Conservation (phyloP, 108 stramenopile species). For the Tribonema minus region DNA sequence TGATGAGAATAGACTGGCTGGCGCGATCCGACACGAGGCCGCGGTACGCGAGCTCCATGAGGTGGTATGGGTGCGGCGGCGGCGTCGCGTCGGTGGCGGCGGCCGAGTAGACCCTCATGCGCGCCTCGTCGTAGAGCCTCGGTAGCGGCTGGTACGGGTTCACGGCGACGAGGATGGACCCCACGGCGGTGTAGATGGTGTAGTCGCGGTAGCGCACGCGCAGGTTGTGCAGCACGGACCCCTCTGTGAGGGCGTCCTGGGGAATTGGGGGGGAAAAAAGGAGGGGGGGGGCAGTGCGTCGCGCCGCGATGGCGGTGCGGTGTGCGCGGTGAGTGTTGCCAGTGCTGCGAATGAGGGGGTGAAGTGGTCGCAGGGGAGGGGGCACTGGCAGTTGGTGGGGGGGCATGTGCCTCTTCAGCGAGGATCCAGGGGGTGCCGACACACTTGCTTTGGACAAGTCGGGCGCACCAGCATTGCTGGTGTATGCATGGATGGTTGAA, state of each 20-base stretch:
- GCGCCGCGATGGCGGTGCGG: too few relatives aligned
- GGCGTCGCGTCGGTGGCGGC: constrained; percentile 18
- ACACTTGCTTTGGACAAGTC: too few relatives aligned
- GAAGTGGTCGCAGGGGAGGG: too few relatives aligned
- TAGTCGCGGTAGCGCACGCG: constrained; percentile 41
- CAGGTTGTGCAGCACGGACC: constrained; percentile 25
- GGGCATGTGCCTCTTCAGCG: too few relatives aligned
- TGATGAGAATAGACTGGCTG: constrained; percentile 82
- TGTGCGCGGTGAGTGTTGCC: too few relatives aligned
- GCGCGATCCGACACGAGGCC: constrained; percentile 11
- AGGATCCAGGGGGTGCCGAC: too few relatives aligned
- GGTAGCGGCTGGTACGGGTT: constrained; percentile 50
- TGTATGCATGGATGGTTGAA: too few relatives aligned
- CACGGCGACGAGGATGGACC: constrained; percentile 62
- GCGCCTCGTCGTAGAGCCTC: constrained; percentile 16
- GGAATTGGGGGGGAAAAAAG: too few relatives aligned
- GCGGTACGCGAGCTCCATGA: constrained; percentile 31
- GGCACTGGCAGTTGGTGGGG: too few relatives aligned
- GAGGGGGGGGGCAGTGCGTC: too few relatives aligned
- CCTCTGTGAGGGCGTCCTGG: constrained; percentile 9
- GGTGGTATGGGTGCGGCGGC: constrained; percentile 18
- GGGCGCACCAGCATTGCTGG: too few relatives aligned
- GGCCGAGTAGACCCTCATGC: constrained; percentile 30
- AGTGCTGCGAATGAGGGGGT: too few relatives aligned
- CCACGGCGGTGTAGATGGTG: constrained; percentile 64